Conservation (phyloP, 345 rosid genomes). For the Leavenworthia alabamica region DNA sequence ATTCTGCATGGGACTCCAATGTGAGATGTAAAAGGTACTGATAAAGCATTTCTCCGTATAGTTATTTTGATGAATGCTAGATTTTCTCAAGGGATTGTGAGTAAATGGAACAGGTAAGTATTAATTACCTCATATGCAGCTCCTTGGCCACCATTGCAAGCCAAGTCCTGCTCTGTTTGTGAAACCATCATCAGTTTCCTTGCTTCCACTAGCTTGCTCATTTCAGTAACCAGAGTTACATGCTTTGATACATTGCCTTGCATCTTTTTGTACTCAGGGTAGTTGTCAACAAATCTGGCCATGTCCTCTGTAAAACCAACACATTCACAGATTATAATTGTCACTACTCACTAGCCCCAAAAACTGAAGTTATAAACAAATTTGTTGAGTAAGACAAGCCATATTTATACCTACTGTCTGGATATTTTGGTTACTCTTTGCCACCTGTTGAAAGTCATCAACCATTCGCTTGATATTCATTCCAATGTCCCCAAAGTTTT, state of each 20-base stretch:
- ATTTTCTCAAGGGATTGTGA: neutral
- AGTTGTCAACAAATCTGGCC: constrained; percentile 97
- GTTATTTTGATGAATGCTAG: neutral
- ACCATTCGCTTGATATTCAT: constrained; percentile 96
- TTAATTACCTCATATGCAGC: constrained; percentile 89
- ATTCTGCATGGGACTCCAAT: neutral
- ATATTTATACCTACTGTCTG: constrained; percentile 80
- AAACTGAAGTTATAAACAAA: neutral
- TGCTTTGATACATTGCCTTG: constrained; percentile 98
- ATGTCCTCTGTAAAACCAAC: constrained; percentile 72
- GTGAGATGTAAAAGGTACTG: neutral
- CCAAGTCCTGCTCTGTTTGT: constrained; percentile 92
- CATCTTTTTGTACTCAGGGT: constrained; percentile 94
- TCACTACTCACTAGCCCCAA: neutral
- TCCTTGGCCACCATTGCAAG: constrained; percentile 96
- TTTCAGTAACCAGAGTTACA: constrained; percentile 91
- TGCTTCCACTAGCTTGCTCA: constrained; percentile 92
- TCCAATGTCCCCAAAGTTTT: constrained; percentile 98
- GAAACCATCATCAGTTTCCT: constrained; percentile 90
- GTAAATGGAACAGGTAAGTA: neutral
- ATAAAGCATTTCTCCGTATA: neutral
- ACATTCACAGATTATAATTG: constrained; percentile 13
- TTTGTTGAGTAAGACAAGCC: constrained; percentile 12
- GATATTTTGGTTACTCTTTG: constrained; percentile 89
- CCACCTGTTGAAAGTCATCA: constrained; percentile 95